Conservation (phyloP, 83 land plant genomes). For the Isoetes engelmannii region DNA sequence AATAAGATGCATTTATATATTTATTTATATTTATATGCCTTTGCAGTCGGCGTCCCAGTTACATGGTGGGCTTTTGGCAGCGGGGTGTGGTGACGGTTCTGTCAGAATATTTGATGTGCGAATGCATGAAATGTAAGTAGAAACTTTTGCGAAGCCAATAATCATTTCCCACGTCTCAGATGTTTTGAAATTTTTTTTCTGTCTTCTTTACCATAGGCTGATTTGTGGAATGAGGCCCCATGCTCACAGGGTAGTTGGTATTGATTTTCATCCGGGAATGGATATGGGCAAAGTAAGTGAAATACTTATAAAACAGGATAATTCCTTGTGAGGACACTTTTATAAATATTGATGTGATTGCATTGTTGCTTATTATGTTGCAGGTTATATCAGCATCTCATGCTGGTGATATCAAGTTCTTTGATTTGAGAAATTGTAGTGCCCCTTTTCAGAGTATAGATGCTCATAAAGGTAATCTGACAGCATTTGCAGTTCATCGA, state of each 20-base stretch:
- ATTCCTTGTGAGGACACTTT: neutral
- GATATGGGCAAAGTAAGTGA: constrained; percentile 62
- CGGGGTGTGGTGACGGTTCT: constrained; percentile 81
- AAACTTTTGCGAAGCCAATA: neutral
- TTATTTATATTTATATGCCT: neutral
- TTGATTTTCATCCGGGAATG: constrained; percentile 78
- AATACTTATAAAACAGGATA: neutral
- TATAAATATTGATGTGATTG: neutral
- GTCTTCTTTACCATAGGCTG: constrained; percentile 31
- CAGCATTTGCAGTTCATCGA: constrained; percentile 84
- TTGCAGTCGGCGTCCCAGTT: constrained; percentile 85
- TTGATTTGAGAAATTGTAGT: constrained; percentile 56
- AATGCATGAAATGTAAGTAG: constrained; percentile 56
- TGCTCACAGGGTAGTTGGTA: constrained; percentile 63
- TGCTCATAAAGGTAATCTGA: constrained; percentile 72
- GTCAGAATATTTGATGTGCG: constrained; percentile 77
- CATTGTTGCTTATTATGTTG: constrained; percentile 3
- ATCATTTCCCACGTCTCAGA: constrained; percentile 1
- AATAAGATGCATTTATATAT: neutral
- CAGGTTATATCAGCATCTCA: constrained; percentile 94
- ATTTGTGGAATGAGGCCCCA: constrained; percentile 43
- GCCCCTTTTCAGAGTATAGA: constrained; percentile 55
- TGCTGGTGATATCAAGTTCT: constrained; percentile 77
- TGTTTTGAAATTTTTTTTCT: constrained; percentile 6
- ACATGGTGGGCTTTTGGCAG: constrained; percentile 63